These are phyloP conservation scores for Cladophialophora psammophila DNA, from an alignment of 2,329 filamentous ascomycete genomes.

Conservation along the genomic window DNA sequence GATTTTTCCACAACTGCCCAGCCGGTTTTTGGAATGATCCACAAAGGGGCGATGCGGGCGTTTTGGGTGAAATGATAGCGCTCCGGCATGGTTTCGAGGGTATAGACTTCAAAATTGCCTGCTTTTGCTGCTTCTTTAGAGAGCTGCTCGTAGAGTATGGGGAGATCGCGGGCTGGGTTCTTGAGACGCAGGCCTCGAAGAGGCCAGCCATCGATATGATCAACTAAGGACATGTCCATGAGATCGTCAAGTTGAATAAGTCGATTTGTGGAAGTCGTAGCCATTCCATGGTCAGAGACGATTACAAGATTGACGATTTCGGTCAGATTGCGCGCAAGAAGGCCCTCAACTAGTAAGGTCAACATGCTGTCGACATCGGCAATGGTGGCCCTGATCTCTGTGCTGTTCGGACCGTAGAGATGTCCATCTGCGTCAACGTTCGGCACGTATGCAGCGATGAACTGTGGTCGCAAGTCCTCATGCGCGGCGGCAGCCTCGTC, in stretches of 20 bases:
- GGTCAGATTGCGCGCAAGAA: conserved; percentile 83
- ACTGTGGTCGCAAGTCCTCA: conserved; percentile 73
- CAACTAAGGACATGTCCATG: conserved; percentile 77
- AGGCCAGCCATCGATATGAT: conserved; percentile 93
- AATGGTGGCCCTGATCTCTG: conserved; percentile 83
- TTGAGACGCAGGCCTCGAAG: conserved; percentile 87
- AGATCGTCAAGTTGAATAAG: conserved; percentile 90
- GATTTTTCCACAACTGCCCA: conserved; percentile 87
- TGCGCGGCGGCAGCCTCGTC: conserved; percentile 58
- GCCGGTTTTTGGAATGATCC: conserved; percentile 90
- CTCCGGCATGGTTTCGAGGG: conserved; percentile 85
- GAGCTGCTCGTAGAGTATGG: conserved; percentile 68
- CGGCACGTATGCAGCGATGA: conserved; percentile 94
- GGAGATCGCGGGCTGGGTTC: conserved; percentile 67
- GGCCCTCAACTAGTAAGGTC: conserved; percentile 73
- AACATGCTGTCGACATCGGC: conserved; percentile 82
- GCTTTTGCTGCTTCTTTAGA: conserved; percentile 58
- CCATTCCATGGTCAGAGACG: conserved; percentile 99
- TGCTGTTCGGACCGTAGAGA: conserved; percentile 90
- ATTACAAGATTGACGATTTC: conserved; percentile 90
- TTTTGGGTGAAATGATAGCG: conserved; percentile 92
- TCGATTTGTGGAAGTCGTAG: conserved; percentile 80
- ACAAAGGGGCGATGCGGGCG: conserved; percentile 88
- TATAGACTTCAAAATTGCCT: conserved; percentile 80
- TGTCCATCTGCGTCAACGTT: conserved; percentile 90